phyloP scores from a whole-genome alignment of 202 grass and related monocot genomes.

The Dendrocalamus latiflorus region DNA sequence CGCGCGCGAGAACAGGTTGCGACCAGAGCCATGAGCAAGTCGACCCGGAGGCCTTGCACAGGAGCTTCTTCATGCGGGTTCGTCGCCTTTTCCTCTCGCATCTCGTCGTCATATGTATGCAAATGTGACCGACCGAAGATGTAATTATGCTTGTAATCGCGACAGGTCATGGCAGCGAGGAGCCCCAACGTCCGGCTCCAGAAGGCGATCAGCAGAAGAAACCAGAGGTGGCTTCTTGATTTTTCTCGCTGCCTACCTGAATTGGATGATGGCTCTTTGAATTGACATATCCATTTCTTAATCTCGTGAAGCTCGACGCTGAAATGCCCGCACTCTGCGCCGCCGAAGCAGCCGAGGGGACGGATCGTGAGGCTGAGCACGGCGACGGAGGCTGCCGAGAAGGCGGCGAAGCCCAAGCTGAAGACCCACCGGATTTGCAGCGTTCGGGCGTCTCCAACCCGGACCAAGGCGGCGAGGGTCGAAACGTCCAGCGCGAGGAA shows the following conservation, averaged over 20 bases:
- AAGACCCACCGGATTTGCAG: conserved; percentile 34
- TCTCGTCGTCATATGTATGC: background rate
- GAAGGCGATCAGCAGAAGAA: conserved; percentile 39
- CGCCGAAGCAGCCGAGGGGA: conserved; percentile 52
- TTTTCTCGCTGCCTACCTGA: background rate
- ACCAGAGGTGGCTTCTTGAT: conserved; percentile 29
- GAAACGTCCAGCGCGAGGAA: conserved; percentile 38
- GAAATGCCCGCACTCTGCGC: conserved; percentile 70
- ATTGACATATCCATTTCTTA: background rate
- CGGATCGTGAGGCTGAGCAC: conserved; percentile 63
- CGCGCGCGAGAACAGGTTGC: conserved; percentile 46
- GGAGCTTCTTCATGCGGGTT: conserved; percentile 79
- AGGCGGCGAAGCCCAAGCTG: conserved; percentile 33
- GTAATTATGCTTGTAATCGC: background rate
- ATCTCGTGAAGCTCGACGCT: conserved; percentile 46
- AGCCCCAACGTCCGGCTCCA: conserved; percentile 76
- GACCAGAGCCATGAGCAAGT: conserved; percentile 85
- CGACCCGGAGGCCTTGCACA: conserved; percentile 62
- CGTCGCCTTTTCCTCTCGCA: conserved; percentile 2
- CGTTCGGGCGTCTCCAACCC: conserved; percentile 28
- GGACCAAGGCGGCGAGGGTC: conserved; percentile 28
- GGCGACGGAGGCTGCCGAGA: conserved; percentile 21
- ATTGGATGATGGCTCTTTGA: background rate
- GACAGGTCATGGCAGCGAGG: conserved; percentile 84
- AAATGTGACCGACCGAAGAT: background rate